Conservation (phyloP, 139 green algal genomes). For the Chlamydomonas eustigma region DNA sequence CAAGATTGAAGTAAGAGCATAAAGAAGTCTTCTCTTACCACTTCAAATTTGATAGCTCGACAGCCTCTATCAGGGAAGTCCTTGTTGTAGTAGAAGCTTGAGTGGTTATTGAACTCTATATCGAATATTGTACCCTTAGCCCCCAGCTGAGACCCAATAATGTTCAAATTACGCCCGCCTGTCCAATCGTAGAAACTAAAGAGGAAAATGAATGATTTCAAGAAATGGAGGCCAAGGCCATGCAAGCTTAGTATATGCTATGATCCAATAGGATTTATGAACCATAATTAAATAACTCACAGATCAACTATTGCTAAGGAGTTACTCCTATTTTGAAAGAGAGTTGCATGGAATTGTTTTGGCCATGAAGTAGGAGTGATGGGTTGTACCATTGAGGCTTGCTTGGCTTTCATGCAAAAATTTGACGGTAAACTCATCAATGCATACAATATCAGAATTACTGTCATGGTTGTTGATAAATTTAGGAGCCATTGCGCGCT, state of each 20-base stretch:
- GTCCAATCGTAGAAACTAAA: conserved; percentile 12
- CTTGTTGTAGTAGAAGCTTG: conserved; percentile 13
- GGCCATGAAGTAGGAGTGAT: conserved; percentile 4
- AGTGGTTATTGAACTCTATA: conserved; percentile 11
- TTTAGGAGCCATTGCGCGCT: no score
- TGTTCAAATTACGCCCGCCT: conserved; percentile 14
- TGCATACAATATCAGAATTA: no score
- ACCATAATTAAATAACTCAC: not conserved
- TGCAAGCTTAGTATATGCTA: no score
- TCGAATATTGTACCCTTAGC: not conserved
- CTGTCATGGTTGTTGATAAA: no score
- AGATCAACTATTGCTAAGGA: conserved; percentile 5
- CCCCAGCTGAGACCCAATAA: conserved; percentile 13
- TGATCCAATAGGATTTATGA: not conserved
- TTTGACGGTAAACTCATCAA: no score
- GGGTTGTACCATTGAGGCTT: no score
- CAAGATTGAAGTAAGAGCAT: no score
- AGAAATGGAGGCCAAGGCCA: no score
- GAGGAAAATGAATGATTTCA: no score
- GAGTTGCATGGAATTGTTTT: conserved; percentile 8
- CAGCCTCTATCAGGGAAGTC: not conserved
- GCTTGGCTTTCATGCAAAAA: no score
- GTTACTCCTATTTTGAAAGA: conserved; percentile 15
- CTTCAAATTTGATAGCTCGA: conserved; percentile 4
- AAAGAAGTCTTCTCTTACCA: no score